Conservation (phyloP, 2,329 filamentous ascomycete species). For the Aspergillus alliaceus region DNA sequence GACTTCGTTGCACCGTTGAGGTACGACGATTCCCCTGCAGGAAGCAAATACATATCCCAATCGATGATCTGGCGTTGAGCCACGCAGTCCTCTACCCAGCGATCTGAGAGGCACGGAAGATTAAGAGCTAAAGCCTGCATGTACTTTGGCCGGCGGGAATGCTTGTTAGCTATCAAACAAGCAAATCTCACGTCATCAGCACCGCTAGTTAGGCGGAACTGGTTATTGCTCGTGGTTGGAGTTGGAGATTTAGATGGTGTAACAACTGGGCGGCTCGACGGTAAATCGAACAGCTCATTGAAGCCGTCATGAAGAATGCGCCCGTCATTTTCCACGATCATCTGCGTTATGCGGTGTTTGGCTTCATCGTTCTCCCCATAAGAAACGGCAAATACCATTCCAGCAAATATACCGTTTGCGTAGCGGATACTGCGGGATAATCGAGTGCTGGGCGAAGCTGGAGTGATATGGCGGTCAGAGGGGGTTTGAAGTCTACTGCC, state of each 20-base stretch:
- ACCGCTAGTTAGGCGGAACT: constrained; percentile 56
- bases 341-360: constrained; percentile 57
- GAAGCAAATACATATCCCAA: constrained; percentile 81
- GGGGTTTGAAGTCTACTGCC: constrained; percentile 36
- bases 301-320: constrained; percentile 73
- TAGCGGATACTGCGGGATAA: constrained; percentile 42
- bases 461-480: constrained; percentile 39
- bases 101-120: constrained; percentile 77
- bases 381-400: constrained; percentile 87
- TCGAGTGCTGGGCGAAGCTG: constrained; percentile 51
- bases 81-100: constrained; percentile 77
- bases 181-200: constrained; percentile 68
- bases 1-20: constrained; percentile 77
- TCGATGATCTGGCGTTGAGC: constrained; percentile 61
- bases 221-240: constrained; percentile 9
- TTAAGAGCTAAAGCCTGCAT: constrained; percentile 91
- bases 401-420: constrained; percentile 60
- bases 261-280: constrained; percentile 27
- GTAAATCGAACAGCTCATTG: constrained; percentile 70
- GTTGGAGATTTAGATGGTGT: constrained; percentile 29
- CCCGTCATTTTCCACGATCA: constrained; percentile 72
- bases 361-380: constrained; percentile 60
- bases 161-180: constrained; percentile 79
- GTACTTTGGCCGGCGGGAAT: constrained; percentile 86
- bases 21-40: constrained; percentile 76